phyloP scores from a whole-genome alignment of 108 stramenopile species.

The Pseudonitzschia pungens region DNA sequence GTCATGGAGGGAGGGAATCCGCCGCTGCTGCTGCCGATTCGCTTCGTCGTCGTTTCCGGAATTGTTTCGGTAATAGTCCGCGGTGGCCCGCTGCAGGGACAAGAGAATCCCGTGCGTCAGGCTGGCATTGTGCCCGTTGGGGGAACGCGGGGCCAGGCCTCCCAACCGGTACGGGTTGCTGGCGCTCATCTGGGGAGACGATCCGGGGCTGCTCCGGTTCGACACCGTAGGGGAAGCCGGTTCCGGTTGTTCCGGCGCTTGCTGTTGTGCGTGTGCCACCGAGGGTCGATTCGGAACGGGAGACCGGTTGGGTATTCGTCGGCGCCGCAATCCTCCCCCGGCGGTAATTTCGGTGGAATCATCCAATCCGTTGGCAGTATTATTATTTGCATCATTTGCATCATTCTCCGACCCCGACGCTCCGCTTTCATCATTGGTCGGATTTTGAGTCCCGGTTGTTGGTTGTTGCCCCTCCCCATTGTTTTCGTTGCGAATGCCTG shows the following conservation, averaged over 20 bases:
- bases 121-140: constrained; percentile 34
- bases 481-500: background rate
- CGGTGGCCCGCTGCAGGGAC: constrained; percentile 36
- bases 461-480: background rate
- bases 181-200: constrained; percentile 5
- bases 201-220: constrained; percentile 8
- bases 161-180: constrained; percentile 7
- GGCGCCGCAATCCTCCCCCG: background rate
- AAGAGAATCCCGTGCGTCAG: constrained; percentile 38
- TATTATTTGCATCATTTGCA: background rate
- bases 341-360: background rate
- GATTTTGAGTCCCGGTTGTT: background rate
- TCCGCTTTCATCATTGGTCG: background rate
- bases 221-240: constrained; percentile 7
- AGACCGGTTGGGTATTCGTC: background rate
- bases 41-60: background rate
- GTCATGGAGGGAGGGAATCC: constrained; percentile 19
- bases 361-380: no score
- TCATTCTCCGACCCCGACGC: background rate
- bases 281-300: constrained; percentile 20
- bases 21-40: background rate
- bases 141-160: constrained; percentile 20
- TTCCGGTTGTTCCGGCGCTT: background rate
- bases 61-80: constrained; percentile 3
- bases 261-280: background rate